Evolutionary conservation across 192 early-diverging fungal genomes (phyloP).

Genomic region (Chytriomyces hyalinus): DNA sequence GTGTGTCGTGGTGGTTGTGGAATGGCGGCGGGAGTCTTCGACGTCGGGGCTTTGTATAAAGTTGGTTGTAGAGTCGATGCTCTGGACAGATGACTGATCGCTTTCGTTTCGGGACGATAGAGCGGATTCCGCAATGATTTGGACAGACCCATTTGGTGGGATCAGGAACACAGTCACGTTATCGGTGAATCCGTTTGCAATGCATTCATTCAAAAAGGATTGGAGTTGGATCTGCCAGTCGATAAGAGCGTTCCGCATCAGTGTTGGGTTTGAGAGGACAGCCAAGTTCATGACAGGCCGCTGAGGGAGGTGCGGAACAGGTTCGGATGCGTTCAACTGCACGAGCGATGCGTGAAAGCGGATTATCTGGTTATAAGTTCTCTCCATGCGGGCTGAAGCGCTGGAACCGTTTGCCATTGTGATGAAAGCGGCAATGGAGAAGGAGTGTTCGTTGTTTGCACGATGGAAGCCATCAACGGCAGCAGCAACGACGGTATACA

Average conservation of each 20-base stretch:
- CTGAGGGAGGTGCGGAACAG: background rate
- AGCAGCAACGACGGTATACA: background rate
- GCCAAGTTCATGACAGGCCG: background rate
- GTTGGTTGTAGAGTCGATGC: background rate
- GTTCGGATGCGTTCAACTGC: background rate
- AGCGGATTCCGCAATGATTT: background rate
- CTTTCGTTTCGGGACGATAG: background rate
- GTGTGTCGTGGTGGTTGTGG: slow-evolving; percentile 8
- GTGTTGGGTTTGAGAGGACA: background rate
- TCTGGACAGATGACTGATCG: background rate
- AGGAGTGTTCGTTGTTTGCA: background rate
- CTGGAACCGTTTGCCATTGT: background rate
- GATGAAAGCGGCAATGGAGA: background rate
- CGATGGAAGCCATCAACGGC: background rate
- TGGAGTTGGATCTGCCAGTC: background rate
- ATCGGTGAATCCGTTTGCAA: slow-evolving; percentile 12
- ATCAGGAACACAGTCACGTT: background rate
- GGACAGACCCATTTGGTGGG: background rate
- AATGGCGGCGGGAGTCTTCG: slow-evolving; percentile 4
- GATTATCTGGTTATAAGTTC: slow-evolving; percentile 6
- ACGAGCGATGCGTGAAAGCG: slow-evolving; percentile 20
- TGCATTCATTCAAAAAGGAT: slow-evolving; percentile 5
- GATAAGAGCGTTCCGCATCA: background rate
- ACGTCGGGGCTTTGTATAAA: background rate
- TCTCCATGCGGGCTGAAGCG: background rate